Evolutionary conservation across 768 basidiomycete species (phyloP).

Genomic region (Gyrodon lividus): DNA sequence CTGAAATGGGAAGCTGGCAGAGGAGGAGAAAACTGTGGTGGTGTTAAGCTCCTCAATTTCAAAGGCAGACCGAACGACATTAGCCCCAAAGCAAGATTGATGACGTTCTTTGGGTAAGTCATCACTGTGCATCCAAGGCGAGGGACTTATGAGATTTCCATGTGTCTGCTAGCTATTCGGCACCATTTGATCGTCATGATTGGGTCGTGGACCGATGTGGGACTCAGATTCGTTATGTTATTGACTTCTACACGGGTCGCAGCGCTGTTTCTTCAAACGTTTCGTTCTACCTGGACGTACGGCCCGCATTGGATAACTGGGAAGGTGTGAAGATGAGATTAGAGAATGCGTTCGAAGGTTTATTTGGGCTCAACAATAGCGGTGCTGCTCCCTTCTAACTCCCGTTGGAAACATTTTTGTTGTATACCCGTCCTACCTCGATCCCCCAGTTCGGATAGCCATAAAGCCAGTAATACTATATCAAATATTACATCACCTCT

Average conservation of each 20-base stretch:
- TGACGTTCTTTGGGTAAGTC: slow-evolving; percentile 82
- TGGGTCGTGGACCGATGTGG: slow-evolving; percentile 97
- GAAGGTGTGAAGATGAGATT: slow-evolving; percentile 87
- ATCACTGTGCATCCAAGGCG: neutral
- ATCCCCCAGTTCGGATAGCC: neutral
- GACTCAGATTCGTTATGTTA: slow-evolving; percentile 85
- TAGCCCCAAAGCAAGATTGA: slow-evolving; percentile 79
- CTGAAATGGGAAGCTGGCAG: slow-evolving; percentile 78
- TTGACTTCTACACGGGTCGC: slow-evolving; percentile 95
- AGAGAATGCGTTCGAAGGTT: slow-evolving; percentile 50
- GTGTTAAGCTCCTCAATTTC: slow-evolving; percentile 83
- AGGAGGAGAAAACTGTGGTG: slow-evolving; percentile 82
- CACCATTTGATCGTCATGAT: slow-evolving; percentile 96
- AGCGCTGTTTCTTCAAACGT: slow-evolving; percentile 47
- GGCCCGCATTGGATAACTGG: slow-evolving; percentile 93
- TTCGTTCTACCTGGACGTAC: slow-evolving; percentile 91
- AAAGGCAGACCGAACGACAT: slow-evolving; percentile 81
- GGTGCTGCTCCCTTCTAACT: slow-evolving; percentile 14
- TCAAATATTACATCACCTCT: slow-evolving; percentile 35
- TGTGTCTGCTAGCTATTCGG: slow-evolving; percentile 62
- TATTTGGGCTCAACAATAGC: slow-evolving; percentile 26
- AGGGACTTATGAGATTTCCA: neutral
- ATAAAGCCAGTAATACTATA: slow-evolving; percentile 15
- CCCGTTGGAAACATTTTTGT: slow-evolving; percentile 1
- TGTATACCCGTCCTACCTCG: slow-evolving; percentile 8